Evolutionary conservation across 2,329 filamentous ascomycete genomes (phyloP).

Genomic region (Elsinoe necatrix): DNA sequence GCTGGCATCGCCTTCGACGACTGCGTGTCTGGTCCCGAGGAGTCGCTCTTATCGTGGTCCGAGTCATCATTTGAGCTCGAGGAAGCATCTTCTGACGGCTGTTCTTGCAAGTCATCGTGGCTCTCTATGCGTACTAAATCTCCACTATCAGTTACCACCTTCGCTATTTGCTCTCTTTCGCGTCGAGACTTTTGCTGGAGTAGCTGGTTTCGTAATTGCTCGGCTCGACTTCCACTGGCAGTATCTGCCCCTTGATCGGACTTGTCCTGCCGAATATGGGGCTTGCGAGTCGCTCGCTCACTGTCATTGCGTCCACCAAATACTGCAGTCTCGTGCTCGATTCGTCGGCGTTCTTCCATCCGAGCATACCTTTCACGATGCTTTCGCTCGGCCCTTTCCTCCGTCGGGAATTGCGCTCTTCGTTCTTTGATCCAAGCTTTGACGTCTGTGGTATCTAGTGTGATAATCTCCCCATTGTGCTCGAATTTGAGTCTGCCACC

Average conservation of each 20-base stretch:
- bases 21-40: slow-evolving; percentile 32
- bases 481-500: slow-evolving; percentile 40
- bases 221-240: background rate
- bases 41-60: slow-evolving; percentile 25
- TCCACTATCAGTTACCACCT: background rate
- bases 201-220: background rate
- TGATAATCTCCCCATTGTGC: slow-evolving; percentile 48
- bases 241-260: background rate
- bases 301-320: background rate
- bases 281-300: slow-evolving; percentile 18
- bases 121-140: background rate
- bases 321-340: slow-evolving; percentile 23
- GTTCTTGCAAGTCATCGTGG: background rate
- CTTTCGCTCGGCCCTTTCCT: slow-evolving; percentile 56
- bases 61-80: slow-evolving; percentile 23
- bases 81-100: slow-evolving; percentile 19
- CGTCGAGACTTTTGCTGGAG: background rate
- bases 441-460: slow-evolving; percentile 55
- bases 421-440: slow-evolving; percentile 74
- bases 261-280: background rate
- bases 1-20: slow-evolving; percentile 29
- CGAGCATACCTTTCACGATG: slow-evolving; percentile 17
- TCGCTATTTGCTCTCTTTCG: background rate
- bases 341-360: slow-evolving; percentile 23
- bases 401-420: slow-evolving; percentile 70